phyloP scores from a whole-genome alignment of 768 basidiomycete species.

The Tricholoma flavovirens region DNA sequence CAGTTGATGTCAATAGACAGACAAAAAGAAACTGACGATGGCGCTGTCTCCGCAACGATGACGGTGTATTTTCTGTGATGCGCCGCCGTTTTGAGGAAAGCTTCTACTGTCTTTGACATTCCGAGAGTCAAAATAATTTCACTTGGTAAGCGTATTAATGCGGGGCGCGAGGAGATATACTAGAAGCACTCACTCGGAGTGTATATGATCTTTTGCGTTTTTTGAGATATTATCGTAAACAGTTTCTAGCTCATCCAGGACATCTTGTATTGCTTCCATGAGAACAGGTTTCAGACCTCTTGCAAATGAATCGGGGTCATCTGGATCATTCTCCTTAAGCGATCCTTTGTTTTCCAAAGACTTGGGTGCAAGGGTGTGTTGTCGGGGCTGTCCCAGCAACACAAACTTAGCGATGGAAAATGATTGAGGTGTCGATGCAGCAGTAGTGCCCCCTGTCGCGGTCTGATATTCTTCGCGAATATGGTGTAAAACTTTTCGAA shows the following conservation, averaged over 20 bases:
- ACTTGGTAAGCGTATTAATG: constrained; percentile 34
- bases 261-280: constrained; percentile 96
- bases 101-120: constrained; percentile 90
- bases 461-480: constrained; percentile 94
- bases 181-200: constrained; percentile 76
- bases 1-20: constrained; percentile 2
- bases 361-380: constrained; percentile 32
- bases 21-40: constrained; percentile 56
- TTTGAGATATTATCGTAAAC: constrained; percentile 94
- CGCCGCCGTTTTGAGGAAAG: constrained; percentile 88
- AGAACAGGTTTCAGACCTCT: constrained; percentile 82
- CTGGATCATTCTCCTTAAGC: constrained; percentile 62
- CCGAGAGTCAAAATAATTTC: constrained; percentile 94
- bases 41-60: constrained; percentile 93
- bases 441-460: constrained; percentile 48
- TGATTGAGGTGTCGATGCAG: constrained; percentile 30
- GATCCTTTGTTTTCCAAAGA: constrained; percentile 51
- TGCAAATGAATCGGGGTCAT: constrained; percentile 77
- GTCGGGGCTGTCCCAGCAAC: constrained; percentile 69
- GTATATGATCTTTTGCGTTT: constrained; percentile 92
- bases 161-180: not conserved
- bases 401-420: constrained; percentile 83
- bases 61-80: constrained; percentile 91
- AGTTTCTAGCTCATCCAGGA: constrained; percentile 92
- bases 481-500: constrained; percentile 87